Conservation (phyloP, 2,329 filamentous ascomycete genomes). For the Scleromitrula shiraiana region DNA sequence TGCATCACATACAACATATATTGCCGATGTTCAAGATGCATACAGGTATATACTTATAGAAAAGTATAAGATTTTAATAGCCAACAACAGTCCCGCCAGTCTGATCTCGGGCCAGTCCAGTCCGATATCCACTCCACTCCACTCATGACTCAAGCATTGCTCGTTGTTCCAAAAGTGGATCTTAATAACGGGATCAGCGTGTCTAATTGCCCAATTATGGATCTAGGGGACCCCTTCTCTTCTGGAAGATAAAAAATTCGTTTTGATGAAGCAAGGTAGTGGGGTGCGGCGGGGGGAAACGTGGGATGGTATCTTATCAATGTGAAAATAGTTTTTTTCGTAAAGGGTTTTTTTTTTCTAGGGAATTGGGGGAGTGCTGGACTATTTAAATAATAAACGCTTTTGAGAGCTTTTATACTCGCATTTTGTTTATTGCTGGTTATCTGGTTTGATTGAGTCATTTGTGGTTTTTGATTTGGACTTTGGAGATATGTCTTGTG, state of each 20-base stretch:
- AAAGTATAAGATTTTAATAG: no score
- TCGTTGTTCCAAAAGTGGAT: background rate
- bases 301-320: background rate
- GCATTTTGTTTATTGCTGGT: no score
- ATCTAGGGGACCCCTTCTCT: background rate
- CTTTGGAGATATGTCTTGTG: background rate
- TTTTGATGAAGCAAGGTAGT: background rate
- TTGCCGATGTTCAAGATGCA: no score
- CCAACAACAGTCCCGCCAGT: no score
- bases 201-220: background rate
- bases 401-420: no score
- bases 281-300: background rate
- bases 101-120: no score
- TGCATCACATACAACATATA: no score
- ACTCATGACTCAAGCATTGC: background rate
- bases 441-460: no score
- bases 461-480: background rate
- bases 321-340: background rate
- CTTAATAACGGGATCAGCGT: no score
- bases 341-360: background rate
- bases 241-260: background rate
- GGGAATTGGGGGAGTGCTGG: no score
- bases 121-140: background rate
- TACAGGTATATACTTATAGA: no score
- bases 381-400: no score